These are phyloP conservation scores for Parietichytrium sp. DNA, from an alignment of 108 stramenopile species.

Conservation along the genomic window DNA sequence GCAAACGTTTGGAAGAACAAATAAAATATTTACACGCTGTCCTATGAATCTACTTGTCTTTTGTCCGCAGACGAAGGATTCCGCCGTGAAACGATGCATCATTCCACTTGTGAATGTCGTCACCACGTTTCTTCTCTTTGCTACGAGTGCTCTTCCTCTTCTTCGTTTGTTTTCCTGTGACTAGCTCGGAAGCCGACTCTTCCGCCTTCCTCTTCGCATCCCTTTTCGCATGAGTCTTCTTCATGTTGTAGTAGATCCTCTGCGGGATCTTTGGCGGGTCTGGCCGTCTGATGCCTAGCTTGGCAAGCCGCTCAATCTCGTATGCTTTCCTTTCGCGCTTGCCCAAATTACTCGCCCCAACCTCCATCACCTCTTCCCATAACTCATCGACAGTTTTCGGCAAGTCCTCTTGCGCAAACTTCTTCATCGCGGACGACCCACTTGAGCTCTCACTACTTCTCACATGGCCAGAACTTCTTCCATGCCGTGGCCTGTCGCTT, in stretches of 20 bases:
- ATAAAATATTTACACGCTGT: no score
- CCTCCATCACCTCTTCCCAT: slow-evolving; percentile 15
- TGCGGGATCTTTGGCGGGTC: not conserved
- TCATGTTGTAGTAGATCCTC: not conserved
- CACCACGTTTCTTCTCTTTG: slow-evolving; percentile 23
- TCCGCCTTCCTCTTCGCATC: slow-evolving; percentile 4
- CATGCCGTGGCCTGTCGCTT: no score
- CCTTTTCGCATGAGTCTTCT: slow-evolving; percentile 3
- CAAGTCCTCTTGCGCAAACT: no score
- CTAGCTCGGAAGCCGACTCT: not conserved
- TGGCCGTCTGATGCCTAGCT: not conserved
- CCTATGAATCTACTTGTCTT: no score
- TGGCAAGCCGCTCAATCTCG: not conserved
- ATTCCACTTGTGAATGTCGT: slow-evolving; percentile 31
- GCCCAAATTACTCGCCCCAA: slow-evolving; percentile 20
- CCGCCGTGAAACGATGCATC: slow-evolving; percentile 11
- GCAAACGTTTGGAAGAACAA: no score
- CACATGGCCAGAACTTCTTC: no score
- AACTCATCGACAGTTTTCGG: no score
- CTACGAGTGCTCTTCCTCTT: not conserved
- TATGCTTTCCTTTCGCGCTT: slow-evolving; percentile 3
- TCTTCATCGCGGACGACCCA: no score
- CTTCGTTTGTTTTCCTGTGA: slow-evolving; percentile 10
- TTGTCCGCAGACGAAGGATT: no score
- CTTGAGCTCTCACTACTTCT: no score